A percentile compares a stretch with the other conserved stretches of the same genome.
Evolutionary conservation across 1,284 basidiomycete genomes (phyloP).

Genomic region (Chondrostereum purpureum): DNA sequence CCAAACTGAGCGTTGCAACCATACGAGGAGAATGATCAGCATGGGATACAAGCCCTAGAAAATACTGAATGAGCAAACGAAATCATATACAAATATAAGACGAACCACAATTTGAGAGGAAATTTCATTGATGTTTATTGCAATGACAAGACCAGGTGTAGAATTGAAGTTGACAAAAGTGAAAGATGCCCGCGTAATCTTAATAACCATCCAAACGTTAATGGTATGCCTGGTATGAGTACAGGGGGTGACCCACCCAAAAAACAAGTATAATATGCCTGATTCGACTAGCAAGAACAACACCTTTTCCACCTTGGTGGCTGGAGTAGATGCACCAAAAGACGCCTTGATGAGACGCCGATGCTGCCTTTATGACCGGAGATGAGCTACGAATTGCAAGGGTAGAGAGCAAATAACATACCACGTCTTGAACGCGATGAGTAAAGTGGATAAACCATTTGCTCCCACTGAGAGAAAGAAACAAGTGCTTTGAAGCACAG

Average conservation of each 20-base stretch:
- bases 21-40: slow-evolving; percentile 1
- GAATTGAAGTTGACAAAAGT: background rate
- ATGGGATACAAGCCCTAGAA: slow-evolving; percentile 3
- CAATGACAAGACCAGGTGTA: background rate
- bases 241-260: background rate
- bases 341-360: background rate
- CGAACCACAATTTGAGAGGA: background rate
- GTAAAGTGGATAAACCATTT: background rate
- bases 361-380: background rate
- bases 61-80: background rate
- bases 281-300: background rate
- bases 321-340: background rate
- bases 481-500: background rate
- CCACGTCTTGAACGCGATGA: background rate
- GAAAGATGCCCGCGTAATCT: background rate
- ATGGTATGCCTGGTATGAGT: background rate
- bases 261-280: background rate
- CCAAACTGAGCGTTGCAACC: background rate
- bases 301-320: background rate
- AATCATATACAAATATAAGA: background rate
- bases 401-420: background rate
- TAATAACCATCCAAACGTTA: background rate
- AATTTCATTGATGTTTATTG: background rate
- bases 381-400: background rate
- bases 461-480: background rate